Evolutionary conservation across 441 rosid genomes (phyloP).

Genomic region (Jatropha podagrica): DNA sequence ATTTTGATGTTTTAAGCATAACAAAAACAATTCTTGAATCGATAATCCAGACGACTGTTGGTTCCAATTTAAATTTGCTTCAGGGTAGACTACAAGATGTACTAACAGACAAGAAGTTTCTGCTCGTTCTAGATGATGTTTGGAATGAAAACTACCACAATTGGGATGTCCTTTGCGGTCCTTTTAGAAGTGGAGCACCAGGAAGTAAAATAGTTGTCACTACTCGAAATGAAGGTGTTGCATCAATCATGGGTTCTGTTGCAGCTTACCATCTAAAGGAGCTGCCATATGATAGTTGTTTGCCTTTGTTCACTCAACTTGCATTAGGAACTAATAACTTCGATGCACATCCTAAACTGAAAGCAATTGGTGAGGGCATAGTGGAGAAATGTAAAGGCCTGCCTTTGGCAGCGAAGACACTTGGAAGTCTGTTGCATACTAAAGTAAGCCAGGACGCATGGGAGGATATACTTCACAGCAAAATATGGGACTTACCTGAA

Average conservation of each 20-base stretch:
- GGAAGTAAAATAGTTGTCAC: slow-evolving; percentile 26
- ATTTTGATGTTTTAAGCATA: slow-evolving; percentile 20
- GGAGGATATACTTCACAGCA: slow-evolving; percentile 12
- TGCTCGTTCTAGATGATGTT: slow-evolving; percentile 23
- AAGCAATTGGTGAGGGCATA: slow-evolving; percentile 18
- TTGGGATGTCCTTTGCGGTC: slow-evolving; percentile 13
- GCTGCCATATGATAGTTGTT: slow-evolving; percentile 19
- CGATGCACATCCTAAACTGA: neutral
- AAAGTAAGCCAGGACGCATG: slow-evolving; percentile 5
- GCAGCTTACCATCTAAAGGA: neutral
- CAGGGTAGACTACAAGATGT: slow-evolving; percentile 14
- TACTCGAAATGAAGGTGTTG: slow-evolving; percentile 16
- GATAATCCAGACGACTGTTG: neutral
- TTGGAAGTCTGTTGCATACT: slow-evolving; percentile 10
- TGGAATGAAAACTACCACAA: slow-evolving; percentile 13
- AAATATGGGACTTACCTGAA: slow-evolving; percentile 20
- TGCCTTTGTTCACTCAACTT: slow-evolving; percentile 14
- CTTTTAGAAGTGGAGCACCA: neutral
- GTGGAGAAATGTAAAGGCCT: slow-evolving; percentile 12
- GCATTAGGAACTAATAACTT: slow-evolving; percentile 7
- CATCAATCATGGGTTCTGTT: slow-evolving; percentile 6
- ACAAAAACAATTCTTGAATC: slow-evolving; percentile 18
- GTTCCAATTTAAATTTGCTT: slow-evolving; percentile 12
- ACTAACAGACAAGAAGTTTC: slow-evolving; percentile 14
- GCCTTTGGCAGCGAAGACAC: slow-evolving; percentile 15